phyloP scores from a whole-genome alignment of 2,329 filamentous ascomycete genomes.

The Aspergillus viridinutans region DNA sequence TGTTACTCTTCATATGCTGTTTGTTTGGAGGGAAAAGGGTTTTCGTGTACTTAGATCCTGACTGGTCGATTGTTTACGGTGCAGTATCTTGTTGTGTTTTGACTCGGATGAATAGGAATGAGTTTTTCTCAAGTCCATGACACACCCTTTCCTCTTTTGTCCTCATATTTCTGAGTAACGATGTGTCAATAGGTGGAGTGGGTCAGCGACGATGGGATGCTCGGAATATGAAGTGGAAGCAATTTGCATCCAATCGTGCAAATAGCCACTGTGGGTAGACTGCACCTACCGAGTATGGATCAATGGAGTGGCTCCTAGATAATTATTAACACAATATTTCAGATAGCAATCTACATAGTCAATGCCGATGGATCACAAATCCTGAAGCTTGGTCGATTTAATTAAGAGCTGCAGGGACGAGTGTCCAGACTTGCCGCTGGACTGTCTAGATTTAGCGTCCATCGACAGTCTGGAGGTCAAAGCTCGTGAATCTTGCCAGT shows the following conservation, averaged over 20 bases:
- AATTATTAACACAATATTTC: too few species aligned
- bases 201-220: not conserved
- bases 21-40: not conserved
- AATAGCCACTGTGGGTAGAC: too few species aligned
- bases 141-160: not conserved
- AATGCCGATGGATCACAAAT: not conserved
- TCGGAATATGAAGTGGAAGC: too few species aligned
- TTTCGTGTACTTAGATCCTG: not conserved
- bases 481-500: not conserved
- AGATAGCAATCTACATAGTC: too few species aligned
- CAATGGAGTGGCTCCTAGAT: too few species aligned
- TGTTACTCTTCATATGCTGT: slow-evolving; percentile 1
- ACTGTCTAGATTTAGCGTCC: not conserved
- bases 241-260: too few species aligned
- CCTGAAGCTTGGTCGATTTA: not conserved
- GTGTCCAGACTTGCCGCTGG: not conserved
- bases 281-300: too few species aligned
- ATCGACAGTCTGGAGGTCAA: not conserved
- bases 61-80: not conserved
- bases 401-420: not conserved
- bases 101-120: not conserved
- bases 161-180: too few species aligned
- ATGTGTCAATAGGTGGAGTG: not conserved
- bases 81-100: not conserved
- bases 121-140: not conserved